Evolutionary conservation across 345 rosid genomes (phyloP).

Genomic region (Eucalyptus leucophloia): DNA sequence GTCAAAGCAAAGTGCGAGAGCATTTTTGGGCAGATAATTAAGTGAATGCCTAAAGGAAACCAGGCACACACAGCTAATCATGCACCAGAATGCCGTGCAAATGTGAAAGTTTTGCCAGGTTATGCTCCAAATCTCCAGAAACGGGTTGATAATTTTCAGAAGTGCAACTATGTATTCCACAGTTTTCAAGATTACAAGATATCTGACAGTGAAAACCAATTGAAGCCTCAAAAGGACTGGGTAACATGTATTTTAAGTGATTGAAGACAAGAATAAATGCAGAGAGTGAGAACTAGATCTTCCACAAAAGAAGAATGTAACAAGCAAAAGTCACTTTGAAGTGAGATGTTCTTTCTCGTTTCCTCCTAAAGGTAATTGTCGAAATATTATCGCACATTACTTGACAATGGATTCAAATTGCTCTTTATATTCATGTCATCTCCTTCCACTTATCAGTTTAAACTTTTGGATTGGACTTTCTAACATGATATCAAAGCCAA

Average conservation of each 20-base stretch:
- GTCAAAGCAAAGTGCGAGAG: not conserved
- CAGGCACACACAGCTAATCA: not conserved
- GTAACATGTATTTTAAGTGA: not conserved
- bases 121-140: not conserved
- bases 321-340: not conserved
- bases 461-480: too few relatives aligned
- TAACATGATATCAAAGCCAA: not conserved
- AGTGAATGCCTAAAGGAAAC: not conserved
- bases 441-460: not conserved
- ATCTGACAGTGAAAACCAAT: not conserved
- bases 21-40: not conserved
- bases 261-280: not conserved
- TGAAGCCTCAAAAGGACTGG: not conserved
- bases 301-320: not conserved
- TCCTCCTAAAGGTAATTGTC: not conserved
- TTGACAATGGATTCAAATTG: not conserved
- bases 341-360: not conserved
- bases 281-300: not conserved
- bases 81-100: not conserved
- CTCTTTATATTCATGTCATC: not conserved
- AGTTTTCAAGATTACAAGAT: not conserved
- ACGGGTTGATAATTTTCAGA: not conserved
- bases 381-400: not conserved
- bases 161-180: not conserved
- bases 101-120: not conserved